Percentiles rank a stretch among this genome's conserved stretches.
phyloP scores from a whole-genome alignment of 768 basidiomycete genomes.

The Mycena galericulata region DNA sequence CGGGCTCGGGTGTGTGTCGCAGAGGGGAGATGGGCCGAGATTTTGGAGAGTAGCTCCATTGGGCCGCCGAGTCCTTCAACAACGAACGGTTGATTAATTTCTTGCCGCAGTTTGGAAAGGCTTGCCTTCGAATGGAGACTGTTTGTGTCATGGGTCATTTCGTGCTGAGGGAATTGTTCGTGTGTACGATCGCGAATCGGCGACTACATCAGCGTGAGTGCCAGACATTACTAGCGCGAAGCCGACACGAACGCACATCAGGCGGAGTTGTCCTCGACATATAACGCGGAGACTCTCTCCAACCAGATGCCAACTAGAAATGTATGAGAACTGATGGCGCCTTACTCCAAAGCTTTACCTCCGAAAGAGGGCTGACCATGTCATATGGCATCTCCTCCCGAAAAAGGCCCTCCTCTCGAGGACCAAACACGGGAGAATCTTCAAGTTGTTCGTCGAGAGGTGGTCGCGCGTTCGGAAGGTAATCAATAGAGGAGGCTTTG shows the following conservation, averaged over 20 bases:
- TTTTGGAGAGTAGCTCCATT: conserved; percentile 9
- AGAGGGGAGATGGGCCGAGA: not conserved
- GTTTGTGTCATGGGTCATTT: not conserved
- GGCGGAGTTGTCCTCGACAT: conserved; percentile 6
- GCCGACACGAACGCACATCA: not conserved
- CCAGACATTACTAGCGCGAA: not conserved
- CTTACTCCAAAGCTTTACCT: conserved; percentile 7
- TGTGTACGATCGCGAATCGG: not conserved
- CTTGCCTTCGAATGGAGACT: conserved; percentile 4
- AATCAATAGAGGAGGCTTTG: not conserved
- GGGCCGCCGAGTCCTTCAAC: not conserved
- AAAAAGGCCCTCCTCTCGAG: conserved; percentile 27
- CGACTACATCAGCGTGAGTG: not conserved
- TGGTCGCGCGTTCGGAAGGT: not conserved
- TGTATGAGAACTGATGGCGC: not conserved
- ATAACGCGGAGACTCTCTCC: conserved; percentile 14
- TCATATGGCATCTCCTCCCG: conserved; percentile 29
- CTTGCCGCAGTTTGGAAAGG: not conserved
- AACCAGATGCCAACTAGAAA: conserved; percentile 25
- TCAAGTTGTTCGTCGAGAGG: not conserved
- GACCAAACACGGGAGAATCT: conserved; percentile 25
- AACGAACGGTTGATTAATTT: not conserved
- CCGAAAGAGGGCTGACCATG: conserved; percentile 28
- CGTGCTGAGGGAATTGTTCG: not conserved
- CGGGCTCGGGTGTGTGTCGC: not conserved